Percentiles rank a stretch among this genome's conserved stretches.
These are phyloP conservation scores for Mychonastes homosphaera DNA, from an alignment of 139 green algal species.

Conservation along the genomic window DNA sequence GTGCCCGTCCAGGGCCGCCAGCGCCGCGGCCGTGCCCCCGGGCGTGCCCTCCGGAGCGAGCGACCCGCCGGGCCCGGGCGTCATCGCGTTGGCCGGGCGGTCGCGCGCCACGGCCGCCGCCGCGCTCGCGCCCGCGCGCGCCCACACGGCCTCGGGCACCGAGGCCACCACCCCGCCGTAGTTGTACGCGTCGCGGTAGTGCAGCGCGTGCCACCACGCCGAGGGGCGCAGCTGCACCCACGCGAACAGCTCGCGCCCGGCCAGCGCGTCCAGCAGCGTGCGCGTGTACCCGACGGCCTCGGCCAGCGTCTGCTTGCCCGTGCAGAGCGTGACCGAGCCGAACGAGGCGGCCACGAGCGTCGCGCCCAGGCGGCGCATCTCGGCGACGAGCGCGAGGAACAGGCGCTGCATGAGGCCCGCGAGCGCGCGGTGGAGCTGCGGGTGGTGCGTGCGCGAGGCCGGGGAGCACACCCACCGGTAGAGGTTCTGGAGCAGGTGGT, in stretches of 20 bases:
- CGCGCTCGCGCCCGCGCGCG: slow-evolving; percentile 10
- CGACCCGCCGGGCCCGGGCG: too few relatives aligned
- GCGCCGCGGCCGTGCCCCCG: too few relatives aligned
- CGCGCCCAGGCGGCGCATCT: slow-evolving; percentile 69
- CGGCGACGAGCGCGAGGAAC: slow-evolving; percentile 60
- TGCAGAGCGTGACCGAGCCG: slow-evolving; percentile 65
- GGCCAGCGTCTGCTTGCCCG: slow-evolving; percentile 60
- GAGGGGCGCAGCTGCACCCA: slow-evolving; percentile 60
- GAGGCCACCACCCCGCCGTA: slow-evolving; percentile 47
- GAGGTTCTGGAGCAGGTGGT: slow-evolving; percentile 62
- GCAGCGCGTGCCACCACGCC: slow-evolving; percentile 66
- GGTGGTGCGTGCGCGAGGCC: slow-evolving; percentile 44
- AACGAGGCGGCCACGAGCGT: slow-evolving; percentile 74
- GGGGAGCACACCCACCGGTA: slow-evolving; percentile 77
- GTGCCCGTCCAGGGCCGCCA: slow-evolving; percentile 4
- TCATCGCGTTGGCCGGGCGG: too few relatives aligned
- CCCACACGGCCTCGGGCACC: slow-evolving; percentile 12
- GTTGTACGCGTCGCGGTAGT: slow-evolving; percentile 76
- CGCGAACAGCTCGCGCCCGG: slow-evolving; percentile 54
- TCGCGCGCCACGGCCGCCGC: neutral
- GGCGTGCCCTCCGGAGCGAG: too few relatives aligned
- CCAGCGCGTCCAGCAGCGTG: slow-evolving; percentile 72
- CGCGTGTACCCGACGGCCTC: slow-evolving; percentile 65
- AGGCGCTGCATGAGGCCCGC: slow-evolving; percentile 47
- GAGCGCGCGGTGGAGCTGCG: slow-evolving; percentile 55